phyloP scores from a whole-genome alignment of 208 protist species.

The Leishmania turanica region DNA sequence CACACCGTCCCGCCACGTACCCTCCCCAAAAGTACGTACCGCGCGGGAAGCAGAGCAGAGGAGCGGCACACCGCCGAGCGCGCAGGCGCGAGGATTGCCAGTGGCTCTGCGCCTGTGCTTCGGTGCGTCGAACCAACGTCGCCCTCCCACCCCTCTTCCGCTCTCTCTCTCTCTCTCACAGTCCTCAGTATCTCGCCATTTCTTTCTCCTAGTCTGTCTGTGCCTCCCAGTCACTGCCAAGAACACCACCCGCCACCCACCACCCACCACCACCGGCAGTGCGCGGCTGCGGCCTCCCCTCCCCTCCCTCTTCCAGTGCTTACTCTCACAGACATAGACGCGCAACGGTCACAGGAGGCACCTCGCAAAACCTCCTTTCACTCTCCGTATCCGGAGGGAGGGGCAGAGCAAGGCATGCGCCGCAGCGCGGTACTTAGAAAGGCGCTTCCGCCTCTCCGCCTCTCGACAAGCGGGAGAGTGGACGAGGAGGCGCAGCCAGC shows the following conservation, averaged over 20 bases:
- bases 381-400: background rate
- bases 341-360: background rate
- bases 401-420: background rate
- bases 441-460: constrained; percentile 1
- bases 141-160: background rate
- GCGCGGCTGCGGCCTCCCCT: background rate
- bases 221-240: background rate
- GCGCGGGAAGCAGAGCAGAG: background rate
- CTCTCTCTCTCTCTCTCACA: background rate
- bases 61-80: background rate
- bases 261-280: background rate
- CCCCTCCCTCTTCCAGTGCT: background rate
- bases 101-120: background rate
- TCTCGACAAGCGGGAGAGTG: background rate
- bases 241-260: background rate
- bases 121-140: background rate
- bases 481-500: background rate
- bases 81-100: background rate
- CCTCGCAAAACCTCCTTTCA: background rate
- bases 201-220: background rate
- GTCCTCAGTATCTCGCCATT: background rate
- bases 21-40: too few species aligned
- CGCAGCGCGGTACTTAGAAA: background rate
- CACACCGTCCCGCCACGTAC: background rate
- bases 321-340: background rate